Evolutionary conservation across 352 stramenopile genomes (phyloP), one percentile per base, ranked within the genome.

Genomic region (Globisporangium paddicum): DNA sequence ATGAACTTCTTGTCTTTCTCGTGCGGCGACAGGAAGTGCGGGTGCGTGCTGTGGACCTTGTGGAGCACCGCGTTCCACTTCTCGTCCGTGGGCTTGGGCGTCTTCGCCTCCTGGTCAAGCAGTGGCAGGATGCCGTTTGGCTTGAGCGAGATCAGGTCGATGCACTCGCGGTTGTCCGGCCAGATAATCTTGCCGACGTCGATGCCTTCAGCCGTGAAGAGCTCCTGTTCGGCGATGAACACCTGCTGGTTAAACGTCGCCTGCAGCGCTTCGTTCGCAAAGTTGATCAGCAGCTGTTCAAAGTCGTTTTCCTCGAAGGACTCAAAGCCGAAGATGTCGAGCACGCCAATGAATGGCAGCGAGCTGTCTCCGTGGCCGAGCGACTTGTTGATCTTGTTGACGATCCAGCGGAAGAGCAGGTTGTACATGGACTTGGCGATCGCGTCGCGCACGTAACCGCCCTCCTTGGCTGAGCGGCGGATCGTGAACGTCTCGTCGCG

Each of bases 311-410:
- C 74, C 55, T 95, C 84, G 64, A 99, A 98, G 6, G 89, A 96
- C 69, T 99, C 96, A 64, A 99, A 99, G 18, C 96, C 96, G 72
- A 98, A 99, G 67, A 98, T 99, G 85, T 99, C 96, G 19, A 98
- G 71, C 28, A 98, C 83, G 30, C 94, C 96, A 64, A 98, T 98
- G 58, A 96, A 97, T 28, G 76, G 72, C 30, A 84, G 56, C 53
- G 66, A 79, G 59, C 56, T 83, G 42, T 75, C 87, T 49, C 73
- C 90, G 78, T 87, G 89, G 46, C 82, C 89, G 59, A 79, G 87
- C 67, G 77, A 86, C 62, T 67, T 71, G 82, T 96, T 93, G 63
- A 90, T 93, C 63, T 86, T 86, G 55, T 73, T 74, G 51, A 93
- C 51, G 47, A 92, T 90, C 78, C 79, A 93, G 58, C 85, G 79